phyloP scores from a whole-genome alignment of 1,139 yeast species.

The Candida sp. region DNA sequence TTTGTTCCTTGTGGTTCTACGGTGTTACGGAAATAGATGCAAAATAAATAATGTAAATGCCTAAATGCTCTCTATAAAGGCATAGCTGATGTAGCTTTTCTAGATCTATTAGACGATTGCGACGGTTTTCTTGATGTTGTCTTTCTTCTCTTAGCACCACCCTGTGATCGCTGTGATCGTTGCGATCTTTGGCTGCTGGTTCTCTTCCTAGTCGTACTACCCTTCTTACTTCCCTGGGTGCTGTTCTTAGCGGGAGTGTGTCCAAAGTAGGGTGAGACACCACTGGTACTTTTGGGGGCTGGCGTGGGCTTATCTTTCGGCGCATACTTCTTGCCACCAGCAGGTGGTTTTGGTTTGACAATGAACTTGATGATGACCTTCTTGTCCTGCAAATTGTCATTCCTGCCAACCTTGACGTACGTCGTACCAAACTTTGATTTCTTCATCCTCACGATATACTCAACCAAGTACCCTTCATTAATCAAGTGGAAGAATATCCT shows the following conservation, averaged over 20 bases:
- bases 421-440: slow-evolving; percentile 81
- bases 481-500: slow-evolving; percentile 81
- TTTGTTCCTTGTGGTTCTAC: not conserved
- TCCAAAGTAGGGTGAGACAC: not conserved
- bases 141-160: not conserved
- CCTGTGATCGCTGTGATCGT: not conserved
- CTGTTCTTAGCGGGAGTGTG: not conserved
- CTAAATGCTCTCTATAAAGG: not conserved
- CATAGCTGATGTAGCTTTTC: slow-evolving; percentile 1
- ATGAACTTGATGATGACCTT: slow-evolving; percentile 41
- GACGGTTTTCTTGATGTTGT: not conserved
- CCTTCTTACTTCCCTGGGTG: not conserved
- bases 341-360: slow-evolving; percentile 12
- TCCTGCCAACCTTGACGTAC: slow-evolving; percentile 65
- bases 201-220: not conserved
- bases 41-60: not conserved
- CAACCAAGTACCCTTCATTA: slow-evolving; percentile 69
- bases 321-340: not conserved
- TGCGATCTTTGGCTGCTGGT: not conserved
- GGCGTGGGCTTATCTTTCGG: not conserved
- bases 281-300: not conserved
- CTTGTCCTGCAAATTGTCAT: slow-evolving; percentile 48
- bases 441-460: slow-evolving; percentile 60
- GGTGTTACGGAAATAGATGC: not conserved
- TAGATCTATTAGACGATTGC: not conserved